Conservation (phyloP, 2,329 filamentous ascomycete species). For the Rhexocercosporidium sp. region DNA sequence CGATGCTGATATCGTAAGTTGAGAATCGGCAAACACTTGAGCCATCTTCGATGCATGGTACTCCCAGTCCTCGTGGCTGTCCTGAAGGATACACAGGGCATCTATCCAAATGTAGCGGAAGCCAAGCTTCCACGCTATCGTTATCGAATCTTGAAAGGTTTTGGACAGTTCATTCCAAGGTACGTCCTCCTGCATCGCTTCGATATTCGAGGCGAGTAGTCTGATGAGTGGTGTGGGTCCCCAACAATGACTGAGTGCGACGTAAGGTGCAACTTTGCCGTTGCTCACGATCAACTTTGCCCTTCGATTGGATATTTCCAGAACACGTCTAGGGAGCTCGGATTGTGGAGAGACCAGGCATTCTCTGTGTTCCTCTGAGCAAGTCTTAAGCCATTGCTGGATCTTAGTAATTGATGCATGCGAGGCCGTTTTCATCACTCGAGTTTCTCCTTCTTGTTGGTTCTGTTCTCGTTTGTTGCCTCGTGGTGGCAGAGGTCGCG, state of each 20-base stretch:
- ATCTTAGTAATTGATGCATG: not conserved
- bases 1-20: not conserved
- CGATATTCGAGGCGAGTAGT: not conserved
- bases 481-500: too few species aligned
- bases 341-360: not conserved
- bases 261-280: conserved; percentile 15
- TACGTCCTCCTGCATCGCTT: not conserved
- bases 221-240: not conserved
- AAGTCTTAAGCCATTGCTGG: not conserved
- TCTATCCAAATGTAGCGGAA: conserved; percentile 38
- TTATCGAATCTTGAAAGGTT: conserved; percentile 34
- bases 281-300: not conserved
- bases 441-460: not conserved
- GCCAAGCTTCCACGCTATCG: conserved; percentile 20
- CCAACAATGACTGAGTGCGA: conserved; percentile 12
- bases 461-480: not conserved
- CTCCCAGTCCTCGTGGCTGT: not conserved
- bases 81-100: conserved; percentile 30
- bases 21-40: not conserved
- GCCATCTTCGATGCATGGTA: not conserved
- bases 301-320: not conserved
- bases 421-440: not conserved
- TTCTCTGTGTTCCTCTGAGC: not conserved
- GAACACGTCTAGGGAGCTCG: not conserved
- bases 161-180: conserved; percentile 8